These are phyloP conservation scores for Yamagishiella unicocca DNA, from an alignment of 139 green algal genomes.

Conservation along the genomic window DNA sequence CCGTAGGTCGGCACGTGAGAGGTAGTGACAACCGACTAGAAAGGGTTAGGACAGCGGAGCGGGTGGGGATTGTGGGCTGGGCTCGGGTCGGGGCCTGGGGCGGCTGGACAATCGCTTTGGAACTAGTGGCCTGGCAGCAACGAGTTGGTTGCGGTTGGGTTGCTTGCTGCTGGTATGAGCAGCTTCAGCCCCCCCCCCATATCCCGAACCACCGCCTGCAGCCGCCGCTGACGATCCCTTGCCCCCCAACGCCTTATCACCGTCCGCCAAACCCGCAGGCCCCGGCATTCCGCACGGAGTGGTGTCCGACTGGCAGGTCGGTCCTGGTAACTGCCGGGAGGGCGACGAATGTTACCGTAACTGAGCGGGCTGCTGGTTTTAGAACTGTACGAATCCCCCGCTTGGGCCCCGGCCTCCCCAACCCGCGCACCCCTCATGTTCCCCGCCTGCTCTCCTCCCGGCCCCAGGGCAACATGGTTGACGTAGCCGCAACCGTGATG, in stretches of 20 bases:
- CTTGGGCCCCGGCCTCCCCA: neutral
- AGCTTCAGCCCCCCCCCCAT: neutral
- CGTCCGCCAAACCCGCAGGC: too few species aligned
- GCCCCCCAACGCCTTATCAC: too few species aligned
- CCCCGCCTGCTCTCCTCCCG: neutral
- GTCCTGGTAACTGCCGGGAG: neutral
- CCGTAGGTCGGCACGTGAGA: too few species aligned
- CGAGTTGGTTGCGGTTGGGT: too few species aligned
- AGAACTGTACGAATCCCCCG: neutral
- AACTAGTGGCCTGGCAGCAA: too few species aligned
- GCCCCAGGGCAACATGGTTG: slow-evolving; percentile 14
- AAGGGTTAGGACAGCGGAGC: too few species aligned
- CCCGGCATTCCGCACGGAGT: slow-evolving; percentile 6
- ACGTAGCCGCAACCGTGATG: slow-evolving; percentile 42
- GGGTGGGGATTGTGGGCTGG: too few species aligned
- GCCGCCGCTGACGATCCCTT: too few species aligned
- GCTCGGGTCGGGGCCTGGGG: too few species aligned
- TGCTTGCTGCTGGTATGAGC: neutral
- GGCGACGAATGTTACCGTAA: neutral
- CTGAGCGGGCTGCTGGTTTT: neutral
- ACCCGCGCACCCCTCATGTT: neutral
- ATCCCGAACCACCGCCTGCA: neutral
- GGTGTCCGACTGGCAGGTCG: slow-evolving; percentile 2
- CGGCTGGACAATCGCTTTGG: too few species aligned
- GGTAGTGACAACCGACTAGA: too few species aligned